Base-by-base conservation (phyloP, 345 rosid species). In the Ceriops decandra region DNA sequence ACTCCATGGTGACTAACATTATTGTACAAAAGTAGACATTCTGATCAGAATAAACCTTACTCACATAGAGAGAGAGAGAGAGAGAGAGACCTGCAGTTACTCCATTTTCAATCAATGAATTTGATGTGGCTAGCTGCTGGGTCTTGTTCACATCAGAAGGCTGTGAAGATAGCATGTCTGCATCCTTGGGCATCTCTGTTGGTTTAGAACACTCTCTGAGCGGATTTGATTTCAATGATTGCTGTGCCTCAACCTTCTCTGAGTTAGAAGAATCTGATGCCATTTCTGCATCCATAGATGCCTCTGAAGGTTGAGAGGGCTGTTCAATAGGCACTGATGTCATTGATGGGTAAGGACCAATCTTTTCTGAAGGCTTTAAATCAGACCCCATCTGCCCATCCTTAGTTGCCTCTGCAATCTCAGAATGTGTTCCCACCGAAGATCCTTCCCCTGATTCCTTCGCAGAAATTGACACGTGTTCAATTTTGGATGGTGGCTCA, bases 181-280 rank as follows among this genome's bases (percentile, higher is more conserved):
- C 78, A 77, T 80, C 87, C 72, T 80, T 76, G 22, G 78, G 57
- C 51, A 62, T 53, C 68, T 76, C 85, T 32, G 68, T 65, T 26
- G 57, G 59, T 60, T 72, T 71, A 52, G 77, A 54, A 47, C 63
- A 54, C 35, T 81, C 90, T 68, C 52, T 67, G 30, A 19, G 54
- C 53, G 78, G 66, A 66, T 76, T 76, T 27, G 85, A 75, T 60
- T 69, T 64, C 35, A 63, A 57, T 59, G 74, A 53, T 72, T 76
- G 77, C 70, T 71, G 72, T 63, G 74, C 75, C 62, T 69, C 88
- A 66, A 79, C 71, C 69, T 78, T 83, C 66, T 76, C 85, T 9
- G 66, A 53, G 46, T 82, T 68, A 69, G 64, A n/a, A 20, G 75
- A 28, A 71, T 81, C 87, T 26, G 85, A 72, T 32, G 74, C 73